These are phyloP conservation scores for Aspergillus cejpii DNA, from an alignment of 2,329 filamentous ascomycete genomes.

Conservation along the genomic window DNA sequence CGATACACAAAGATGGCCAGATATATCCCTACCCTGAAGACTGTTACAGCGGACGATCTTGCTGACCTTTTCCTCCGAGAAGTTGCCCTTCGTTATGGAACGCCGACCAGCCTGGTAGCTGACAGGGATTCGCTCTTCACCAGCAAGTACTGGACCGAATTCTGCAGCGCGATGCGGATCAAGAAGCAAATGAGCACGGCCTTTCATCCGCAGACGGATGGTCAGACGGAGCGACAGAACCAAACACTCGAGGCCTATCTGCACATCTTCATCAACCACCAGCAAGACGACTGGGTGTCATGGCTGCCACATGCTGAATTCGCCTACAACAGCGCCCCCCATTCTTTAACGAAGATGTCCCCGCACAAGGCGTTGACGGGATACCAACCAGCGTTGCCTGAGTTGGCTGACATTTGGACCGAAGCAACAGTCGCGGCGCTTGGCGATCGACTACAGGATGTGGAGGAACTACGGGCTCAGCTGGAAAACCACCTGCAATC, in stretches of 20 bases:
- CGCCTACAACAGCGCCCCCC: background rate
- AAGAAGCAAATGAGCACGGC: no score
- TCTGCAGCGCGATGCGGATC: no score
- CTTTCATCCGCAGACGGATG: no score
- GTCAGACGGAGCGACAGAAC: slow-evolving; percentile 4
- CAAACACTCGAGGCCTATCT: slow-evolving; percentile 9
- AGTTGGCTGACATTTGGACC: background rate
- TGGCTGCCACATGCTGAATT: background rate
- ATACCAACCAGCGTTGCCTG: background rate
- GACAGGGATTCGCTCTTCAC: no score
- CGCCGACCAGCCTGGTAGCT: no score
- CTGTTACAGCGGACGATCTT: no score
- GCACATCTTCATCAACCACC: slow-evolving; percentile 5
- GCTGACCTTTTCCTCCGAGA: no score
- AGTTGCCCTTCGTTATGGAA: no score
- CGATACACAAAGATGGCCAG: slow-evolving; percentile 6
- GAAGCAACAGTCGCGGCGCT: background rate
- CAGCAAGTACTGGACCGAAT: no score
- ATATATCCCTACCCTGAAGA: no score
- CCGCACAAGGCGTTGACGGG: background rate
- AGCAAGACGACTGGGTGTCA: slow-evolving; percentile 4
- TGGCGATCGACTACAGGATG: background rate
- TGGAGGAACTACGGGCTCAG: background rate
- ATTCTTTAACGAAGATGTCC: background rate
- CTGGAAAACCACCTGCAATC: background rate